Evolutionary conservation across 2,329 filamentous ascomycete species (phyloP).

Genomic region (Coniochaeta prunicola): DNA sequence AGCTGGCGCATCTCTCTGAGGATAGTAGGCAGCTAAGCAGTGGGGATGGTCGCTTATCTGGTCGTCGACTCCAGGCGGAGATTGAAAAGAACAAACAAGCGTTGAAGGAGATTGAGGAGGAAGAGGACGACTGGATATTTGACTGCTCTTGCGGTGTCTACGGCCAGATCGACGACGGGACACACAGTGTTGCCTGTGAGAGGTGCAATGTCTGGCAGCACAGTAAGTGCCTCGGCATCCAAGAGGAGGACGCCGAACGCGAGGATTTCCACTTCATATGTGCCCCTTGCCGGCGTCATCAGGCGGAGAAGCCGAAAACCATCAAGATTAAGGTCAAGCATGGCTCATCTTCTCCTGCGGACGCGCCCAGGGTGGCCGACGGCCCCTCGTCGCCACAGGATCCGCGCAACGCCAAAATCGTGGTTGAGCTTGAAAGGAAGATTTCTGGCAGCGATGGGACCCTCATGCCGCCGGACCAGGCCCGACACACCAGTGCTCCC

Average conservation of each 20-base stretch:
- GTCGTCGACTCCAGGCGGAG: slow-evolving; percentile 72
- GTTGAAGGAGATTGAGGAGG: slow-evolving; percentile 58
- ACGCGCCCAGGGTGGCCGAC: slow-evolving; percentile 8
- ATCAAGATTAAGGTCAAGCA: slow-evolving; percentile 46
- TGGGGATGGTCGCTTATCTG: slow-evolving; percentile 59
- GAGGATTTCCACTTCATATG: slow-evolving; percentile 88
- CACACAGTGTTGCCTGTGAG: slow-evolving; percentile 90
- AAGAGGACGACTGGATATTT: slow-evolving; percentile 86
- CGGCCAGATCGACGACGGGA: slow-evolving; percentile 89
- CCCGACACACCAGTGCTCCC: background rate
- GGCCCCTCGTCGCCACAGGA: slow-evolving; percentile 3
- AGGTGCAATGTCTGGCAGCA: slow-evolving; percentile 96
- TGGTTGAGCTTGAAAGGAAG: slow-evolving; percentile 17
- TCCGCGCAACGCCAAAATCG: slow-evolving; percentile 14
- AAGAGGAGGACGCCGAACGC: slow-evolving; percentile 69
- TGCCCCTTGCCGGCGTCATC: slow-evolving; percentile 63
- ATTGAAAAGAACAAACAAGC: slow-evolving; percentile 75
- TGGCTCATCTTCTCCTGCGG: slow-evolving; percentile 15
- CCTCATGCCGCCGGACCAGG: background rate
- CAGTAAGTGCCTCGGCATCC: slow-evolving; percentile 81
- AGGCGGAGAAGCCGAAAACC: slow-evolving; percentile 44
- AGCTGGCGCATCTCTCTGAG: slow-evolving; percentile 71
- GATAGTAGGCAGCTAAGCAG: slow-evolving; percentile 51
- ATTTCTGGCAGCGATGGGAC: slow-evolving; percentile 5
- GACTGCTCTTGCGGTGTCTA: slow-evolving; percentile 89